A percentile compares a stretch with the other conserved stretches of the same genome.
Conservation (phyloP, 345 rosid species). For the Corchorus olitorius region DNA sequence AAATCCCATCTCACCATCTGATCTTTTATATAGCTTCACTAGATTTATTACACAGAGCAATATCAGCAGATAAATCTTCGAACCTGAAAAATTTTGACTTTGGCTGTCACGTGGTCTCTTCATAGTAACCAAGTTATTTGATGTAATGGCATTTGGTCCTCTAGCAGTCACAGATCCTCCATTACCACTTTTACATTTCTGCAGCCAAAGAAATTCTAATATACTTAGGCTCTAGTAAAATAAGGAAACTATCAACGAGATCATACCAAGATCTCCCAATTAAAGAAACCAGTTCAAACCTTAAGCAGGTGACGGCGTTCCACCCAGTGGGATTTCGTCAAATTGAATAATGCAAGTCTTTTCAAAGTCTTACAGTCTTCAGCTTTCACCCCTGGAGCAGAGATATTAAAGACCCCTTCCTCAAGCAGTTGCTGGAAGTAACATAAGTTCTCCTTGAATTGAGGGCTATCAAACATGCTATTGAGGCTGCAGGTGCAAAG, state of each 20-base stretch:
- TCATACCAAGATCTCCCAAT: not conserved
- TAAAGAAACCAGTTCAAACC: slow-evolving; percentile 43
- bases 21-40: slow-evolving; percentile 19
- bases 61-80: slow-evolving; percentile 18
- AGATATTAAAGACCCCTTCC: slow-evolving; percentile 79
- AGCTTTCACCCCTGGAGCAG: slow-evolving; percentile 49
- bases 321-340: slow-evolving; percentile 70
- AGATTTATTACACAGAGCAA: not conserved
- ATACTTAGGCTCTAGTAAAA: not conserved
- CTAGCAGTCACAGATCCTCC: slow-evolving; percentile 37
- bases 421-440: slow-evolving; percentile 71
- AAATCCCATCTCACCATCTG: not conserved
- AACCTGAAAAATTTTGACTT: slow-evolving; percentile 64
- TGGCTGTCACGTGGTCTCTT: slow-evolving; percentile 57
- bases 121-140: slow-evolving; percentile 38
- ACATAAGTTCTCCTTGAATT: slow-evolving; percentile 76
- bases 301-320: slow-evolving; percentile 55
- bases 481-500: slow-evolving; percentile 59
- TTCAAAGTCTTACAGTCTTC: slow-evolving; percentile 66
- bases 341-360: slow-evolving; percentile 58
- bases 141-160: slow-evolving; percentile 37
- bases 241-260: not conserved
- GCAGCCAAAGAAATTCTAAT: slow-evolving; percentile 34
- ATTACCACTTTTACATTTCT: slow-evolving; percentile 38
- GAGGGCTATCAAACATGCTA: slow-evolving; percentile 78